Evolutionary conservation across 495 filamentous ascomycete genomes (phyloP).

Genomic region (Terfezia claveryi): DNA sequence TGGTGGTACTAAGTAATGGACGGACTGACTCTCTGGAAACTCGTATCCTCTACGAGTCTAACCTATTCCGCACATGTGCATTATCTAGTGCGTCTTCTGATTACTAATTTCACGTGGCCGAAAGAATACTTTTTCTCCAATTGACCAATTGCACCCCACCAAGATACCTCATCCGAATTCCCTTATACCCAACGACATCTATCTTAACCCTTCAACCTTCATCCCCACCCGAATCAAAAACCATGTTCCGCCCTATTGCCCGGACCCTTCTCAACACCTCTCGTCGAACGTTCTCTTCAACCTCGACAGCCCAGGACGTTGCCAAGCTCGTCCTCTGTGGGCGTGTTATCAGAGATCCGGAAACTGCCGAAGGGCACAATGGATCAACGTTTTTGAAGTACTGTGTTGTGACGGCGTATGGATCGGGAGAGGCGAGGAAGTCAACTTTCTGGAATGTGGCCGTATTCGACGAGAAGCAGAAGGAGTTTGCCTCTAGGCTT

Average conservation of each 20-base stretch:
- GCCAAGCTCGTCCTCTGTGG: slow-evolving; percentile 7
- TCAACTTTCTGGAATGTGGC: slow-evolving; percentile 2
- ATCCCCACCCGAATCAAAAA: background rate
- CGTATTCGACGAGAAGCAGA: slow-evolving; percentile 1
- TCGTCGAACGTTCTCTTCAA: background rate
- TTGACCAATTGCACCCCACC: background rate
- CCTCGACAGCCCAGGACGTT: background rate
- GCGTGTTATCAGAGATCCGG: slow-evolving; percentile 2
- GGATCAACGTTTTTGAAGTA: slow-evolving; percentile 8
- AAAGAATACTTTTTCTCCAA: no score
- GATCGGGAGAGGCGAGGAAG: background rate
- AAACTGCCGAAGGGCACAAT: background rate
- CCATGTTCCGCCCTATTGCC: background rate
- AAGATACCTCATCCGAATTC: background rate
- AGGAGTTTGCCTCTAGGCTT: slow-evolving; percentile 4
- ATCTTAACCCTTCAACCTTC: background rate
- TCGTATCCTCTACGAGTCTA: no score
- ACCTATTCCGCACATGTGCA: no score
- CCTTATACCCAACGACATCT: background rate
- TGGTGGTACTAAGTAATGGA: no score
- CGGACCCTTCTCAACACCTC: background rate
- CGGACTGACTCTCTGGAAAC: no score
- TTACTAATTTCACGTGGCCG: no score
- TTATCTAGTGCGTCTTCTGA: no score
- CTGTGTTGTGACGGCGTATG: background rate